A percentile compares a stretch with the other conserved stretches of the same genome.
phyloP scores from a whole-genome alignment of 106 monocot genomes.

The Apostasia shenzhenica region DNA sequence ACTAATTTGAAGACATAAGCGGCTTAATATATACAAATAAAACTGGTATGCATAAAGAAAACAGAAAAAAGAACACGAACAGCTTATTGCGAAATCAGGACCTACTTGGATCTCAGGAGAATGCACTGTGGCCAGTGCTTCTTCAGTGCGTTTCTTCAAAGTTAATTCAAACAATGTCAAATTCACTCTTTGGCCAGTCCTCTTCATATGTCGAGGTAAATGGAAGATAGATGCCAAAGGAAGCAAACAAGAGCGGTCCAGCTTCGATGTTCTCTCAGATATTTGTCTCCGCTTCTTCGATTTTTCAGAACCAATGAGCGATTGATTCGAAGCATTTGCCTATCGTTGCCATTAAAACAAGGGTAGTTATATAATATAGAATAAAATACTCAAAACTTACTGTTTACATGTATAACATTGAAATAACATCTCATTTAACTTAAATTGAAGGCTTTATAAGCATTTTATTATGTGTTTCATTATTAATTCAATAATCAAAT shows the following conservation, averaged over 20 bases:
- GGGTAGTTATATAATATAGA: neutral
- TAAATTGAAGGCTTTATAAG: too few species aligned
- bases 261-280: conserved; percentile 6
- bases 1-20: too few species aligned
- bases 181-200: conserved; percentile 10
- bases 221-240: conserved; percentile 32
- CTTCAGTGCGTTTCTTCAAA: conserved; percentile 8
- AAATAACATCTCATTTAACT: too few species aligned
- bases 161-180: neutral
- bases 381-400: neutral
- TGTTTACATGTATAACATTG: too few species aligned
- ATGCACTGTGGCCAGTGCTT: conserved; percentile 1
- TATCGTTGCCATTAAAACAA: conserved; percentile 8
- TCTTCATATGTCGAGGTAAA: conserved; percentile 20
- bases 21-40: too few species aligned
- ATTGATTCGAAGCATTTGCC: conserved; percentile 16
- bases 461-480: too few species aligned
- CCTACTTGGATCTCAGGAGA: conserved; percentile 22
- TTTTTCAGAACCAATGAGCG: conserved; percentile 8
- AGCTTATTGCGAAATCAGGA: neutral
- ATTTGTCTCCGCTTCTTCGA: conserved; percentile 7
- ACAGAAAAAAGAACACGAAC: neutral
- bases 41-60: neutral
- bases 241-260: conserved; percentile 20
- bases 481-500: too few species aligned